Percentiles rank a stretch among this genome's conserved stretches.
Evolutionary conservation across 225 moss, liverwort and hornwort genomes (phyloP).

Genomic region (Sphagnum contortum): DNA sequence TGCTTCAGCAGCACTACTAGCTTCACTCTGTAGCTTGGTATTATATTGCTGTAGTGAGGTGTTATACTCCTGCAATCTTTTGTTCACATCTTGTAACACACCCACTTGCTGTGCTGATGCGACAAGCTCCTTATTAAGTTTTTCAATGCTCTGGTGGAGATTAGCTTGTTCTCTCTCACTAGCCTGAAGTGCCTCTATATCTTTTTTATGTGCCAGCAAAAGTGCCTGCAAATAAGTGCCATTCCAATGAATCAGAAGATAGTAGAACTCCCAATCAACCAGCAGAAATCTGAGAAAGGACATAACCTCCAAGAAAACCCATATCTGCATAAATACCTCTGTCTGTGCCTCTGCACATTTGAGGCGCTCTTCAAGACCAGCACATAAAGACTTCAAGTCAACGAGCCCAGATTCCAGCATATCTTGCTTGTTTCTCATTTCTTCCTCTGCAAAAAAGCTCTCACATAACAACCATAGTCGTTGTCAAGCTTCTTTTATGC

Average conservation of each 20-base stretch:
- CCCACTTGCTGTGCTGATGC: slow-evolving; percentile 47
- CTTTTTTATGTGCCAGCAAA: slow-evolving; percentile 30
- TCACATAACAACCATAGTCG: too few species aligned
- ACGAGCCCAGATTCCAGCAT: slow-evolving; percentile 37
- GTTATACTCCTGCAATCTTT: slow-evolving; percentile 92
- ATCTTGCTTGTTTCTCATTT: slow-evolving; percentile 36
- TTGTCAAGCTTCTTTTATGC: too few species aligned
- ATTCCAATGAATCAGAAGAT: too few species aligned
- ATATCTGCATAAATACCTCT: slow-evolving; percentile 26
- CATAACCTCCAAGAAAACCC: too few species aligned
- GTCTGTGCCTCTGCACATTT: slow-evolving; percentile 36
- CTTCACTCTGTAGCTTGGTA: slow-evolving; percentile 86
- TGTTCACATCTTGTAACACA: slow-evolving; percentile 89
- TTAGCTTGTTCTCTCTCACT: slow-evolving; percentile 45
- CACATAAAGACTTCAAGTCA: slow-evolving; percentile 37
- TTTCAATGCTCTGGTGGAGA: slow-evolving; percentile 45
- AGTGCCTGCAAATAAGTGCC: slow-evolving; percentile 27
- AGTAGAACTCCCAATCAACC: too few species aligned
- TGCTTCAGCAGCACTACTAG: slow-evolving; percentile 73
- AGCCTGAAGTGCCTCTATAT: slow-evolving; percentile 37
- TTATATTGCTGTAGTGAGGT: slow-evolving; percentile 94
- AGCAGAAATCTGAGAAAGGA: too few species aligned
- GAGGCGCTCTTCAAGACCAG: slow-evolving; percentile 30
- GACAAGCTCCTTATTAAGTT: slow-evolving; percentile 37
- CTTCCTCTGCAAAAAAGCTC: too few species aligned